These are phyloP conservation scores for Jackrogersella multiformis DNA, from an alignment of 495 filamentous ascomycete genomes.

Conservation along the genomic window DNA sequence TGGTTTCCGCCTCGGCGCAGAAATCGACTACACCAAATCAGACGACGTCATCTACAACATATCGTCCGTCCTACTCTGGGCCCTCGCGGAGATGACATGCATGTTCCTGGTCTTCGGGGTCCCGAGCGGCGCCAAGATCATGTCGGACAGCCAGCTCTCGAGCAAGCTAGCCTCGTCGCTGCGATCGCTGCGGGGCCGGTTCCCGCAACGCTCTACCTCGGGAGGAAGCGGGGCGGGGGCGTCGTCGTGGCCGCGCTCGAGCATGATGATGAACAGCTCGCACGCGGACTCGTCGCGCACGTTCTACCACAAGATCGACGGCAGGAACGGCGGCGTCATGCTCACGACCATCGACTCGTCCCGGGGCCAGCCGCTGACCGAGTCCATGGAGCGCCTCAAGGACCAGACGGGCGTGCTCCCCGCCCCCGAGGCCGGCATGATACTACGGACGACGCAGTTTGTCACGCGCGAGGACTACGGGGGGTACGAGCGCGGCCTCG, in stretches of 20 bases:
- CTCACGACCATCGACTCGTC: slow-evolving; percentile 33
- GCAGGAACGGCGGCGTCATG: slow-evolving; percentile 27
- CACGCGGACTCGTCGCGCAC: slow-evolving; percentile 25
- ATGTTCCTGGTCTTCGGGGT: slow-evolving; percentile 46
- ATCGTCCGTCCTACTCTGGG: slow-evolving; percentile 43
- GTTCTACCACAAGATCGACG: slow-evolving; percentile 40
- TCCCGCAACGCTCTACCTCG: slow-evolving; percentile 2
- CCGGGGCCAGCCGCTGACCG: slow-evolving; percentile 16
- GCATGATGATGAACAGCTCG: slow-evolving; percentile 23
- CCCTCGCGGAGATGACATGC: slow-evolving; percentile 46
- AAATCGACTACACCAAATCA: slow-evolving; percentile 36
- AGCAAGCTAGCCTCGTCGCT: slow-evolving; percentile 26
- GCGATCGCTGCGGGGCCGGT: slow-evolving; percentile 13
- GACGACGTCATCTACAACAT: slow-evolving; percentile 39
- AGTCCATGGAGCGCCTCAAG: slow-evolving; percentile 43
- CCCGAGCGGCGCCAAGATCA: slow-evolving; percentile 41
- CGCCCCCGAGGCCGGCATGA: slow-evolving; percentile 13
- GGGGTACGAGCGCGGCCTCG: slow-evolving; percentile 19
- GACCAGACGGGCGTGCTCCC: background rate
- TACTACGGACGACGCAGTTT: slow-evolving; percentile 43
- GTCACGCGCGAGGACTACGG: slow-evolving; percentile 34
- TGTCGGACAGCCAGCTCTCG: slow-evolving; percentile 29
- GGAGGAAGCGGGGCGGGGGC: slow-evolving; percentile 1
- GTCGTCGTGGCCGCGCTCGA: slow-evolving; percentile 32
- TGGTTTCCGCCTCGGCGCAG: slow-evolving; percentile 43